Base-by-base conservation (phyloP, 2,329 filamentous ascomycete genomes). In the Alternaria sp. region DNA sequence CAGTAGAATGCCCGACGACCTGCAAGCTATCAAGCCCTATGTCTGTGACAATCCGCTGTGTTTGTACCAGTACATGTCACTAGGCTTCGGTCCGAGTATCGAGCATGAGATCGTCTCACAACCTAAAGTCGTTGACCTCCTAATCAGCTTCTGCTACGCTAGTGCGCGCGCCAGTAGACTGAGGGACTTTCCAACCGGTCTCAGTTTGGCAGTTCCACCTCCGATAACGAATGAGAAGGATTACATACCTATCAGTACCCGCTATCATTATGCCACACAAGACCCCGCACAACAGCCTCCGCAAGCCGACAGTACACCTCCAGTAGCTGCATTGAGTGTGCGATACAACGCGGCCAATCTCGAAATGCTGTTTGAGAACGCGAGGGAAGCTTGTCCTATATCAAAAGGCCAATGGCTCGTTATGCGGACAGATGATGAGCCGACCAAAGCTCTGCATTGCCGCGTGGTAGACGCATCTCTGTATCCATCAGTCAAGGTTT, bases 11-110 rank as follows among this genome's bases (percentile, higher is more conserved):
- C 79, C 87, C 1, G 85, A 84, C 3, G 86, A 87, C 0, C 89
- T 95, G 41, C 88, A 90, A 71, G 88, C 90, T 2, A 82, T 94
- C 63, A 93, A 92, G 69, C 92, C 92, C 3, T 85, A 86, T 65
- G 93, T 97, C 47, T 97, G 94, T 79, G 87, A 87, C 21, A 86
- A 87, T 12, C 83, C 86, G 2, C 84, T 97, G 4, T 97, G 94
- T 73, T 82, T 97, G 5, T 97, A 92, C 73, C 94, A 97, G 75
- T 97, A 96, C 80, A 92, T 97, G 85, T 85, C 87, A 15, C 84
- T 96, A n/a, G 93, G 93, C 0, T 90, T 97, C 72, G 94, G 94
- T 0, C 91, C 92, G 2, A 93, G 89, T 71, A 88, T 97, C 60
- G 94, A 97, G 76, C 89, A 94, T 75, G 93, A 97, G 74, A 91